Base-by-base conservation (phyloP, 345 rosid genomes). In the Raphanus sativus region DNA sequence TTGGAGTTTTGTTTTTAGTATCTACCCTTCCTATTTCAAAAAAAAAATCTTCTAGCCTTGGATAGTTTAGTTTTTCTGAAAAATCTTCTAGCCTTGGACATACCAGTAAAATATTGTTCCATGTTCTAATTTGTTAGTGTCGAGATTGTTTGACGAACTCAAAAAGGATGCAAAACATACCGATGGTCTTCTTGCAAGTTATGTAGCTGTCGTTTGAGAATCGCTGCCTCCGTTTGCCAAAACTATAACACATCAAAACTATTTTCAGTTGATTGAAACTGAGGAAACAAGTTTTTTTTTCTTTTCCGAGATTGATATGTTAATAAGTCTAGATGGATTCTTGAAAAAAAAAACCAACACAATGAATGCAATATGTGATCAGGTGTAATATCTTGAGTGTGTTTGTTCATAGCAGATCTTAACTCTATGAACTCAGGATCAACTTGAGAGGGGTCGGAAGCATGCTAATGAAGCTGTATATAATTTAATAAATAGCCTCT, bases 191-290 rank as follows among this genome's bases (percentile, higher is more conserved):
- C 97, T 75, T 87, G 91, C 84, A 93, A 81, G 77, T 71, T 82
- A 21, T 89, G 91, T 66, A 93, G 83, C 62, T 93, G 95, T 59
- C 83, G 87, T 80, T 87, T 89, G 70, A 93, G 78, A 69, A 85
- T 75, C 55, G 87, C 90, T 36, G 88, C 90, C 84, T 91, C 98
- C 74, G 80, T 87, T 72, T 87, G 92, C 98, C 97, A 93, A 69
- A 84, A 88, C 97, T 93, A 78, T 67, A 32, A 82, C 80, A 38
- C 17, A 80, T 58, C 54, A 75, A 13, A 29, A 75, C 16, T 40
- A 64, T 75, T 73, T 71, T 38, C 67, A 70, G 48, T 76, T 70
- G 60, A 25, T 1, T 34, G n/a, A 61, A 68, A 45, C 52, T 68
- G 62, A 60, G 34, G 16, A 30, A 45, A 29, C 34, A 59, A 8